These are phyloP conservation scores for Globisporangium paroecandrum DNA, from an alignment of 352 stramenopile genomes.

Conservation along the genomic window DNA sequence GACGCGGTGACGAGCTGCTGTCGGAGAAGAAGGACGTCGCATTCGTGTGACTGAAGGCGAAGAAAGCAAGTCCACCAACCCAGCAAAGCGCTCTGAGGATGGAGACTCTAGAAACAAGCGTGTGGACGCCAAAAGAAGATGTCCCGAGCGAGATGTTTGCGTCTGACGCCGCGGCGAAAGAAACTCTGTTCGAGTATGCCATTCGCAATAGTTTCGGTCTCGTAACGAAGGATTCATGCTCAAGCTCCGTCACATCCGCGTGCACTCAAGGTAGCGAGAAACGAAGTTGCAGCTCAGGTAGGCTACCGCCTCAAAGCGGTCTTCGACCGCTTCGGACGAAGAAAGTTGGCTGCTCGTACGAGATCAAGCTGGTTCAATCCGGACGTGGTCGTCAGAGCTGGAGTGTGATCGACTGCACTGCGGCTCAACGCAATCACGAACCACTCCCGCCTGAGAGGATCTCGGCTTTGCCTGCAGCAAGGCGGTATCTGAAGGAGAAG, in stretches of 20 bases:
- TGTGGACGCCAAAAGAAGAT: background rate
- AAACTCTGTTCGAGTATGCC: background rate
- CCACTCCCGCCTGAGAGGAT: background rate
- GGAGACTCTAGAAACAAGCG: background rate
- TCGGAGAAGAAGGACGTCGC: too few species aligned
- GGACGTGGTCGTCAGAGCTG: background rate
- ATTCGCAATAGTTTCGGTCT: background rate
- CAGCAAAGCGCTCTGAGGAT: background rate
- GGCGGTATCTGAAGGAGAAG: background rate
- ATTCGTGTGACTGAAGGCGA: background rate
- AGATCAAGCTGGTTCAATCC: background rate
- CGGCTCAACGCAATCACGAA: background rate
- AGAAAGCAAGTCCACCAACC: background rate
- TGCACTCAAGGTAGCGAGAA: background rate
- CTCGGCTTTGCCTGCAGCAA: background rate
- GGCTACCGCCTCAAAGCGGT: background rate
- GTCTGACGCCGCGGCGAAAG: background rate
- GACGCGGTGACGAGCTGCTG: too few species aligned
- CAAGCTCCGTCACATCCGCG: background rate
- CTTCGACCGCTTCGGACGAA: background rate
- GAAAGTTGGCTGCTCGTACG: background rate
- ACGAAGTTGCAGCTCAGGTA: background rate
- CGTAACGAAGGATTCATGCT: background rate
- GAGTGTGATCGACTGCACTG: background rate
- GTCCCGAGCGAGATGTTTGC: background rate